Base-by-base conservation (phyloP, 257 asterid species). In the Solanum chaucha region DNA sequence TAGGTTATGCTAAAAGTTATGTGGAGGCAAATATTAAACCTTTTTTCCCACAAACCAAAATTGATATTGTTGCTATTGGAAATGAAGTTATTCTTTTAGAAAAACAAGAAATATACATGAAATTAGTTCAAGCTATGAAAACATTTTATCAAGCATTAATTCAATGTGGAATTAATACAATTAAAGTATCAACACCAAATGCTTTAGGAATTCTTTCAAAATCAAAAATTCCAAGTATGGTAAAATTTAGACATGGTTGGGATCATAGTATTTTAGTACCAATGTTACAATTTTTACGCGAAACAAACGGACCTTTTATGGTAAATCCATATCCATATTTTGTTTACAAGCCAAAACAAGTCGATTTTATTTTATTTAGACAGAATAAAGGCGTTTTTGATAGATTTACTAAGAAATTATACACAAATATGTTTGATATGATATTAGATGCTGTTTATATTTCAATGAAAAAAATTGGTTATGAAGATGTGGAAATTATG, bases 41-140 rank as follows among this genome's bases (percentile, higher is more conserved):
- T 0, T 95, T 93, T 85, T 38, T 88, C 65, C 98, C 98, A 0
- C 88, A 46, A 3, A 97, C 98, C 7, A 88, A 87, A 28, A 94
- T 97, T 91, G 91, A 91, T 58, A 91, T 92, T 90, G 91, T 97
- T 87, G 93, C 93, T 61, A 94, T 95, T 44, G 99, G 99, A 4
- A 97, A 92, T 86, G 98, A 96, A 70, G 88, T 96, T 71, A 98
- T 97, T 86, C 98, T 94, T 85, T 97, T 98, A 98, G 98, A 98
- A 22, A 97, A 98, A 0, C 94, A 94, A 88, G 80, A 87, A 44
- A 88, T 95, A 30, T 68, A 84, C 13, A 97, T 93, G 88, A 91
- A 89, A 85, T 93, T 97, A 73, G 99, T 95, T 73, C 28, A 89
- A 40, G 98, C 99, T 82, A 93, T 95, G 98, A 74, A 88, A 4